Base-by-base conservation (phyloP, 345 rosid genomes). In the Cardamine chenopodiifolia region DNA sequence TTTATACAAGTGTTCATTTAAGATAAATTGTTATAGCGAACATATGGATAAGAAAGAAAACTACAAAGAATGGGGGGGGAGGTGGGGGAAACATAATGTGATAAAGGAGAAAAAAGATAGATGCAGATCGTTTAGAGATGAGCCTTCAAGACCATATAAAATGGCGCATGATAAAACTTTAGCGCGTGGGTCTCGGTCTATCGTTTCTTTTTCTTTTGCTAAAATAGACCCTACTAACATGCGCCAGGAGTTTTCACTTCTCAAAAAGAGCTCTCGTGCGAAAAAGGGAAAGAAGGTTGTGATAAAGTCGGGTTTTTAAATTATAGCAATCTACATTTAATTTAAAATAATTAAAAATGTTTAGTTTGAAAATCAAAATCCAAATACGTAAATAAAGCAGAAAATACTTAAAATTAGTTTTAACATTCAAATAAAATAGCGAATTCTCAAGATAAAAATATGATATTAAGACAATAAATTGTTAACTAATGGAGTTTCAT, bases 121-220 rank as follows among this genome's bases (percentile, higher is more conserved):
- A 58, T 70, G 57, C 15, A 25, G 42, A 25, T 60, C 20, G 39
- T 58, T 61, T 62, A 62, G 70, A 45, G 63, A 18, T 18, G 72
- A 61, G 52, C 28, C 76, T 77, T 75, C 12, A 68, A 52, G 63
- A 69, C 79, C 59, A 69, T 76, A 54, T 44, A 62, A 69, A 62
- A 62, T 76, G 71, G 75, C 65, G 79, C 79, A 76, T 69, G 64
- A 69, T 76, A 76, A 76, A 14, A 54, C 79, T 69, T 76, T 76
- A 37, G 34, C 10, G 53, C 71, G 65, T 71, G 80, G 66, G 67
- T 71, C 76, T 77, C 18, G 45, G 28, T 17, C 23, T 13, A 56
- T 75, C 65, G 48, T 20, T 19, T 34, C 57, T 47, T 62, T 55
- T 9, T 12, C 15, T 55, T 64, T 64, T 57, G 58, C 5, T 19